Evolutionary conservation across 768 basidiomycete genomes (phyloP).

Genomic region (Mycena alexandri): DNA sequence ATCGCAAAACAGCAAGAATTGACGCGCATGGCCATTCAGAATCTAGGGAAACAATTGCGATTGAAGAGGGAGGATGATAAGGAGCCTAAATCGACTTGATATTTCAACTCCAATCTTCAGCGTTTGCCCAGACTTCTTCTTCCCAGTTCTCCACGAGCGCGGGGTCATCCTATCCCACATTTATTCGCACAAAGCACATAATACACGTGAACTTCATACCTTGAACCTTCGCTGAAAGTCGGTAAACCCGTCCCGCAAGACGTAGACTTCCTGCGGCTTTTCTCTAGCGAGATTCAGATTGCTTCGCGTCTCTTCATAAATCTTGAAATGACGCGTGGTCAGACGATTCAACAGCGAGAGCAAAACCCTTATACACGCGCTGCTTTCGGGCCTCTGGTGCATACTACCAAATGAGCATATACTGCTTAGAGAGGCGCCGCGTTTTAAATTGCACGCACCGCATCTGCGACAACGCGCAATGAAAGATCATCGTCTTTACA

Average conservation of each 20-base stretch:
- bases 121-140: constrained; percentile 66
- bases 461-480: constrained; percentile 82
- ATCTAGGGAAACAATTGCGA: constrained; percentile 32
- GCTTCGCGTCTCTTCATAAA: constrained; percentile 75
- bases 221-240: constrained; percentile 79
- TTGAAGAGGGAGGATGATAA: constrained; percentile 35
- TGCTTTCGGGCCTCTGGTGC: constrained; percentile 78
- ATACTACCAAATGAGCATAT: background rate
- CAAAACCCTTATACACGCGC: constrained; percentile 64
- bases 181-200: background rate
- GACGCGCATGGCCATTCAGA: constrained; percentile 30
- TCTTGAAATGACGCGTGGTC: constrained; percentile 52
- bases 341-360: constrained; percentile 19
- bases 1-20: constrained; percentile 29
- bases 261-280: constrained; percentile 65
- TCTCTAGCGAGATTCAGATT: constrained; percentile 59
- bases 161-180: constrained; percentile 65
- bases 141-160: constrained; percentile 84
- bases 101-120: constrained; percentile 52
- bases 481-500: constrained; percentile 77
- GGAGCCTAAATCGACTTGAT: constrained; percentile 17
- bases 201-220: constrained; percentile 49
- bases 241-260: constrained; percentile 81
- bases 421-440: too few relatives aligned
- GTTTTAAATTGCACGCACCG: constrained; percentile 63